Evolutionary conservation across 805 yeast species (phyloP).

Genomic region (Cyberlindnera maclurae): DNA sequence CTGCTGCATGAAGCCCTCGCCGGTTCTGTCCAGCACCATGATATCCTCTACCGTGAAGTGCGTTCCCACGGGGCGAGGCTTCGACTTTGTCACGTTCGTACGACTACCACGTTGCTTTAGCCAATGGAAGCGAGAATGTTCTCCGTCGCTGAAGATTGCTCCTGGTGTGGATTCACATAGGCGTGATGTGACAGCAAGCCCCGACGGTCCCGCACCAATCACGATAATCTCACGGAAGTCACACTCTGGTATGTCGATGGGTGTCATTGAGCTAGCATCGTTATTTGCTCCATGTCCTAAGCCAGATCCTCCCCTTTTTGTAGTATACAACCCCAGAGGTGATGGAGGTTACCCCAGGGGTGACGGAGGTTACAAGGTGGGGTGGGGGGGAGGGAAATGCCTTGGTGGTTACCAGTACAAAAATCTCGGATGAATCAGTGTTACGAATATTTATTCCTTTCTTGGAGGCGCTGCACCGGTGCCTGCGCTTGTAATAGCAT

Average conservation of each 20-base stretch:
- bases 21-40: constrained; percentile 30
- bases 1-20: constrained; percentile 32
- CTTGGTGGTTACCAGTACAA: no score
- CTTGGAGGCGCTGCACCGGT: no score
- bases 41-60: constrained; percentile 22
- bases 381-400: background rate
- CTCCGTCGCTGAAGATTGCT: constrained; percentile 38
- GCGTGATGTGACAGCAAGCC: constrained; percentile 34
- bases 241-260: constrained; percentile 6
- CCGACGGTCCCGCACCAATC: constrained; percentile 43
- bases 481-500: background rate
- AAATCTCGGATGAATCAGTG: no score
- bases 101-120: constrained; percentile 21
- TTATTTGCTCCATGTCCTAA: no score
- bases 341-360: background rate
- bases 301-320: background rate
- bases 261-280: no score
- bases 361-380: background rate
- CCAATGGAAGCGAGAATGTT: constrained; percentile 42
- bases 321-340: background rate
- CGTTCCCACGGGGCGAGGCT: constrained; percentile 1
- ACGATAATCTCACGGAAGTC: constrained; percentile 31
- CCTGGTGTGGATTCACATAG: constrained; percentile 37
- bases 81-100: constrained; percentile 3
- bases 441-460: no score